phyloP scores from a whole-genome alignment of 345 rosid species.

The Melaleuca alternifolia region DNA sequence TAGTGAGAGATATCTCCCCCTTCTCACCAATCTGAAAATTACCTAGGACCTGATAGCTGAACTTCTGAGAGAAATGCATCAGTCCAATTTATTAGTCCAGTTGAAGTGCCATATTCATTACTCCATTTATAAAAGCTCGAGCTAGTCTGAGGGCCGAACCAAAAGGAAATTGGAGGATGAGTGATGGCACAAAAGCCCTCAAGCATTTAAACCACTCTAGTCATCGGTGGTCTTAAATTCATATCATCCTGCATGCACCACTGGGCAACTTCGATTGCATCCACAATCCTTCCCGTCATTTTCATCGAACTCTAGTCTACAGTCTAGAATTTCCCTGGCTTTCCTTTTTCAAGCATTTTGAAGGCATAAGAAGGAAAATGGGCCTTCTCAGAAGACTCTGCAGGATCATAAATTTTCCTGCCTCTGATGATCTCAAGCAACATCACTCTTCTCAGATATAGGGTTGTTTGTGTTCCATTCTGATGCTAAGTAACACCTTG shows the following conservation, averaged over 20 bases:
- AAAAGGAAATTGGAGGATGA: slow-evolving; percentile 10
- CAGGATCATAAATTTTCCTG: slow-evolving; percentile 22
- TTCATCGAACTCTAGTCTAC: slow-evolving; percentile 6
- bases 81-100: slow-evolving; percentile 1
- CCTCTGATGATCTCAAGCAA: slow-evolving; percentile 44
- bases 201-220: slow-evolving; percentile 43
- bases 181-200: slow-evolving; percentile 30
- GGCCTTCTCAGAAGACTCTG: slow-evolving; percentile 15
- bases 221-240: slow-evolving; percentile 38
- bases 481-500: slow-evolving; percentile 49
- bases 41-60: slow-evolving; percentile 34
- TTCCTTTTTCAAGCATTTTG: slow-evolving; percentile 35
- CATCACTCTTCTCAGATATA: slow-evolving; percentile 38
- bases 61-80: slow-evolving; percentile 13
- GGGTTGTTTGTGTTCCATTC: slow-evolving; percentile 41
- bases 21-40: not conserved
- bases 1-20: not conserved
- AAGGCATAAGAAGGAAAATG: slow-evolving; percentile 29
- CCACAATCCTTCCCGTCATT: slow-evolving; percentile 9
- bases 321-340: slow-evolving; percentile 22
- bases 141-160: not conserved
- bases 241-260: slow-evolving; percentile 49
- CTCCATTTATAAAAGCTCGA: slow-evolving; percentile 13
- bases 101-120: slow-evolving; percentile 8
- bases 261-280: slow-evolving; percentile 26